A percentile compares a stretch with the other conserved stretches of the same genome.
Evolutionary conservation across 1,139 yeast genomes (phyloP).

Genomic region (Ogataea hybrid): DNA sequence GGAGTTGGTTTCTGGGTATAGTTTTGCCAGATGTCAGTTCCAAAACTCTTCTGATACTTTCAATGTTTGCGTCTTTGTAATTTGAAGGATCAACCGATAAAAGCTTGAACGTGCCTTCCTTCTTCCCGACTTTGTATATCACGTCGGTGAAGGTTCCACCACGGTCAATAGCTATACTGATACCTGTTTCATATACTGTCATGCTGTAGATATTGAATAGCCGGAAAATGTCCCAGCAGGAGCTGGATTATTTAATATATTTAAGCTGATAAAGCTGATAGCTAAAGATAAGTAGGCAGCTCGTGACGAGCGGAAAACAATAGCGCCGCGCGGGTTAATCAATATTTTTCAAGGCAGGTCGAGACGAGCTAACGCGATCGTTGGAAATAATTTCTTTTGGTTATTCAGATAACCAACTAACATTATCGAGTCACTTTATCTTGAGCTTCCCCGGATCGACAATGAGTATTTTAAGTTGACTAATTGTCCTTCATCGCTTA

Average conservation of each 20-base stretch:
- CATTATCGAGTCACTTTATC: conserved; percentile 5
- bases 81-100: conserved; percentile 85
- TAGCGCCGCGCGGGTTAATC: not conserved
- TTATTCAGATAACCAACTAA: conserved; percentile 3
- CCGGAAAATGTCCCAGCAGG: not conserved
- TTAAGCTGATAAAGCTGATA: not conserved
- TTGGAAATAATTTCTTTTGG: not conserved
- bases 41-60: conserved; percentile 78
- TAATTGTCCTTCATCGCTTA: not conserved
- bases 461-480: not conserved
- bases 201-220: not conserved
- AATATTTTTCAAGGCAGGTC: not conserved
- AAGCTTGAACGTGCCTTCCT: conserved; percentile 54
- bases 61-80: conserved; percentile 86
- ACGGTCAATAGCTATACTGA: conserved; percentile 32
- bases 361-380: conserved; percentile 2
- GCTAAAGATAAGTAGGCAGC: not conserved
- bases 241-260: not conserved
- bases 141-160: conserved; percentile 86
- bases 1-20: conserved; percentile 47
- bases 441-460: not conserved
- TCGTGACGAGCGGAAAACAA: not conserved
- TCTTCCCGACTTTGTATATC: conserved; percentile 40
- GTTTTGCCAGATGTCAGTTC: conserved; percentile 50
- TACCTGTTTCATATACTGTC: conserved; percentile 5